phyloP scores from a whole-genome alignment of 2,329 filamentous ascomycete species.

The Aspergillus japonicus region DNA sequence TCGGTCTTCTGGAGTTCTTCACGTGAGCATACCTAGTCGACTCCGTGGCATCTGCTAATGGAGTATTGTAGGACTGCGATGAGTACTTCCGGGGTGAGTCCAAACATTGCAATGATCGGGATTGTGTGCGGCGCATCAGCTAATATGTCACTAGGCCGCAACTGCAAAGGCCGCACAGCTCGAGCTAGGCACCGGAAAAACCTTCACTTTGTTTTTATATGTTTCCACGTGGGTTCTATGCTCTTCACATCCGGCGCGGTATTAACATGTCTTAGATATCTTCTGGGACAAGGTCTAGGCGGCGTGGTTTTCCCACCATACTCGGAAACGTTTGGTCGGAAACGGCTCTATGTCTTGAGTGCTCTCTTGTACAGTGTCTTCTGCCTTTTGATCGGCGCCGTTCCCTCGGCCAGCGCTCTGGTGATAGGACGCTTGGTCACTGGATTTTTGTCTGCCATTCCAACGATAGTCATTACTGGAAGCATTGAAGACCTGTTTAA shows the following conservation, averaged over 20 bases:
- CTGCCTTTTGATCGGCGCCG: slow-evolving; percentile 36
- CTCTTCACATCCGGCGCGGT: background rate
- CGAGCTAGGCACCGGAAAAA: slow-evolving; percentile 15
- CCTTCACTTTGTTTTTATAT: slow-evolving; percentile 20
- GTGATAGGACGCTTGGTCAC: slow-evolving; percentile 42
- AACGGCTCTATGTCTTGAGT: slow-evolving; percentile 30
- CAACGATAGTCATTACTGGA: slow-evolving; percentile 46
- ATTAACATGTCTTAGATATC: slow-evolving; percentile 21
- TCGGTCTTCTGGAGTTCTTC: slow-evolving; percentile 26
- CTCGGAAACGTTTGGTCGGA: slow-evolving; percentile 36
- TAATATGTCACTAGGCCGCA: slow-evolving; percentile 9
- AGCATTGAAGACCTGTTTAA: slow-evolving; percentile 53
- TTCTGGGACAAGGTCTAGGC: slow-evolving; percentile 29
- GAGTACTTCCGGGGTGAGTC: slow-evolving; percentile 16
- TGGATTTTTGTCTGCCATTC: slow-evolving; percentile 48
- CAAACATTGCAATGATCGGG: background rate
- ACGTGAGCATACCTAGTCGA: slow-evolving; percentile 14
- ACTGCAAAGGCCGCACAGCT: slow-evolving; percentile 16
- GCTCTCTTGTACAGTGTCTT: slow-evolving; percentile 22
- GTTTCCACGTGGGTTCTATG: slow-evolving; percentile 17
- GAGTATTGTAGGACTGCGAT: slow-evolving; percentile 11
- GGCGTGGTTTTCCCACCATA: slow-evolving; percentile 31
- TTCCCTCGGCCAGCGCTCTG: slow-evolving; percentile 33
- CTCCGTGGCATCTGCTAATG: background rate
- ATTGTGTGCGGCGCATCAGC: background rate